A percentile compares a stretch with the other conserved stretches of the same genome.
Conservation (phyloP, 805 yeast species). For the Candida michaelii region DNA sequence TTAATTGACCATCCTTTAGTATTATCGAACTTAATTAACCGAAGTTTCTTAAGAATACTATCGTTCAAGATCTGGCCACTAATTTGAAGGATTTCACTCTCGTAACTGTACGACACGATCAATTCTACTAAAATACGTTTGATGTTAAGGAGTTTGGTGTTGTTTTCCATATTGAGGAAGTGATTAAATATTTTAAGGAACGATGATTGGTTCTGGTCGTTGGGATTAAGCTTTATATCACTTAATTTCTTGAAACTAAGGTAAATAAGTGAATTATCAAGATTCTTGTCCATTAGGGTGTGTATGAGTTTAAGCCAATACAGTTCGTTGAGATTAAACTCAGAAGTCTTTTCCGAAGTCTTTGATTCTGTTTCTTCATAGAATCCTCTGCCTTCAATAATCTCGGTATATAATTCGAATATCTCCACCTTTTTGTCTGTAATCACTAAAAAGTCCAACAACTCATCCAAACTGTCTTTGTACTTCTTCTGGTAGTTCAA, state of each 20-base stretch:
- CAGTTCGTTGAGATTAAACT: slow-evolving; percentile 21
- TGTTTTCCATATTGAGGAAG: slow-evolving; percentile 49
- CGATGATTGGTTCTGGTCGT: slow-evolving; percentile 28
- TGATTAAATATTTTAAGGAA: slow-evolving; percentile 55
- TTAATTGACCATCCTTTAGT: slow-evolving; percentile 58
- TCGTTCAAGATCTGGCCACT: slow-evolving; percentile 55
- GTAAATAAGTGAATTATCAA: slow-evolving; percentile 30
- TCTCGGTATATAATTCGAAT: slow-evolving; percentile 4
- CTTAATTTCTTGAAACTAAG: slow-evolving; percentile 33
- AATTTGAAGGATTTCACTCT: slow-evolving; percentile 52
- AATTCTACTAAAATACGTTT: slow-evolving; percentile 61
- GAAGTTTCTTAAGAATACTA: slow-evolving; percentile 51
- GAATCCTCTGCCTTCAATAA: background rate
- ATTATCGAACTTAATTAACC: slow-evolving; percentile 40
- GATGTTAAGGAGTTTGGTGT: slow-evolving; percentile 59
- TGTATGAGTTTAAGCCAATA: slow-evolving; percentile 33
- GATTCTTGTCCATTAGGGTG: slow-evolving; percentile 17
- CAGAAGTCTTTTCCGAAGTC: background rate
- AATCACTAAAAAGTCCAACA: slow-evolving; percentile 21
- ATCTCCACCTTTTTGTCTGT: slow-evolving; percentile 1
- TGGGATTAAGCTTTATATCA: slow-evolving; percentile 24
- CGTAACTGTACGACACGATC: slow-evolving; percentile 63
- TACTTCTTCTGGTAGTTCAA: slow-evolving; percentile 21
- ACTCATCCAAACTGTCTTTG: slow-evolving; percentile 29
- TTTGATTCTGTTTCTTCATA: background rate